A percentile compares a stretch with the other conserved stretches of the same genome.
These are phyloP conservation scores for Colletotrichum lentis DNA, from an alignment of 2,329 filamentous ascomycete species.

Conservation along the genomic window DNA sequence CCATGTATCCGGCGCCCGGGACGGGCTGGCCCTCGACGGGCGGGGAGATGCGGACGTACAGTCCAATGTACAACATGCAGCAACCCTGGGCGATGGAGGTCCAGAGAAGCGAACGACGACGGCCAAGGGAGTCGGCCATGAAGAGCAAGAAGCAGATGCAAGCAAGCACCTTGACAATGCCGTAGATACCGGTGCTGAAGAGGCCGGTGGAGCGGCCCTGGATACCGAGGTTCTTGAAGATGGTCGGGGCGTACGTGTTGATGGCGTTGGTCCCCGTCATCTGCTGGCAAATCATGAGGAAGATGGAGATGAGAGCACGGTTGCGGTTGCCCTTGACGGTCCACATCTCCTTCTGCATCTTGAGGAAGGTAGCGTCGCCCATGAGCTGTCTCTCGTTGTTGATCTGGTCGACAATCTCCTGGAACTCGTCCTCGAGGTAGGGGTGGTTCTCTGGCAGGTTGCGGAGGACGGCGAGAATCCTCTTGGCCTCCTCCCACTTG, in stretches of 20 bases:
- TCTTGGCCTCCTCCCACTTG: conserved; percentile 68
- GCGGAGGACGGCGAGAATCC: conserved; percentile 63
- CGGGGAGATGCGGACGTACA: conserved; percentile 68
- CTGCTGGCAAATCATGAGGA: conserved; percentile 68
- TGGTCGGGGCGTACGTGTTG: conserved; percentile 48
- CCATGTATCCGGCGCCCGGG: conserved; percentile 69
- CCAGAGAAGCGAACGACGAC: conserved; percentile 65
- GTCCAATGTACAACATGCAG: conserved; percentile 72
- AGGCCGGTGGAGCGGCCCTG: conserved; percentile 60
- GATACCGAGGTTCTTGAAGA: conserved; percentile 48
- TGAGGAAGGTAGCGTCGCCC: conserved; percentile 56
- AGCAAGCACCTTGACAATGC: conserved; percentile 67
- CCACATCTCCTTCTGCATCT: conserved; percentile 68
- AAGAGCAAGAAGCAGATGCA: conserved; percentile 68
- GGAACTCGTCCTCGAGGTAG: conserved; percentile 65
- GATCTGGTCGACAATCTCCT: conserved; percentile 63
- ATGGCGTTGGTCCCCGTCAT: conserved; percentile 63
- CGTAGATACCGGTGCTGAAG: conserved; percentile 70
- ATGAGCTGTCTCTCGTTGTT: conserved; percentile 64
- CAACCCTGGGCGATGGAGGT: conserved; percentile 67
- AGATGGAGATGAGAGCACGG: conserved; percentile 65
- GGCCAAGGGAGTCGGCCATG: conserved; percentile 67
- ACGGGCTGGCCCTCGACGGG: conserved; percentile 59
- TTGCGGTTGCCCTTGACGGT: conserved; percentile 64
- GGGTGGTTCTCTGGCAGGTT: conserved; percentile 60